Conservation (phyloP, 2,329 filamentous ascomycete genomes). For the Macrophomina phaseolina region DNA sequence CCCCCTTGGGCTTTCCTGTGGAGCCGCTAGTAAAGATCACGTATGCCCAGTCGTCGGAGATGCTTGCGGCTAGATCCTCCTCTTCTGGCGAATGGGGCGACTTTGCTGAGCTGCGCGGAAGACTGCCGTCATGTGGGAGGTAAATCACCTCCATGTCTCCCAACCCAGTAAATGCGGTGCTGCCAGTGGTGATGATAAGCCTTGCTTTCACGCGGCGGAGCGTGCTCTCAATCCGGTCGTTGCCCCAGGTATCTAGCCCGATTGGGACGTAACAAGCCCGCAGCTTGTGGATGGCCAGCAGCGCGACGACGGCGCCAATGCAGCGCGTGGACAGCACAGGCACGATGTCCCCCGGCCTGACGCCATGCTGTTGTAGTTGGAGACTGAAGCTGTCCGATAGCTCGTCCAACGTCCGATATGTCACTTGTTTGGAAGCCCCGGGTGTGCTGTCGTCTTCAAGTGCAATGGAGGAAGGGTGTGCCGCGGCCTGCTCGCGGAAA, state of each 20-base stretch:
- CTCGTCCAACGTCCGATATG: constrained; percentile 1
- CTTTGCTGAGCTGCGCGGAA: background rate
- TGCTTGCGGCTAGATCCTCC: background rate
- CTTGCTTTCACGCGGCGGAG: background rate
- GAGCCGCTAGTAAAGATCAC: constrained; percentile 66
- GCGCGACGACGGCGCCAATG: background rate
- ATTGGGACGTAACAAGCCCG: constrained; percentile 19
- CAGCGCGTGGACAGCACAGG: background rate
- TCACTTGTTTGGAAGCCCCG: constrained; percentile 7
- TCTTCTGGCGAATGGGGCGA: background rate
- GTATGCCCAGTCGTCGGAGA: constrained; percentile 45
- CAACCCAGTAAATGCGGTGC: background rate
- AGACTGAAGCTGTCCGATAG: background rate
- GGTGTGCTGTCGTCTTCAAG: background rate
- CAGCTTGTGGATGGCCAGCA: constrained; percentile 18
- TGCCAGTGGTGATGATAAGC: background rate
- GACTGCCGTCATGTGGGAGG: background rate
- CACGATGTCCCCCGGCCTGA: background rate
- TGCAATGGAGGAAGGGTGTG: constrained; percentile 12
- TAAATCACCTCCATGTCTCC: background rate
- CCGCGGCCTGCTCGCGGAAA: constrained; percentile 7
- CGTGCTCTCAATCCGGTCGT: constrained; percentile 20
- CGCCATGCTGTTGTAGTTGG: constrained; percentile 5
- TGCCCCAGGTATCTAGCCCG: constrained; percentile 7
- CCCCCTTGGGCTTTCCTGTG: constrained; percentile 30